These are phyloP conservation scores for Rhododendron griersonianum DNA, from an alignment of 148 eudicot genomes.

Conservation along the genomic window DNA sequence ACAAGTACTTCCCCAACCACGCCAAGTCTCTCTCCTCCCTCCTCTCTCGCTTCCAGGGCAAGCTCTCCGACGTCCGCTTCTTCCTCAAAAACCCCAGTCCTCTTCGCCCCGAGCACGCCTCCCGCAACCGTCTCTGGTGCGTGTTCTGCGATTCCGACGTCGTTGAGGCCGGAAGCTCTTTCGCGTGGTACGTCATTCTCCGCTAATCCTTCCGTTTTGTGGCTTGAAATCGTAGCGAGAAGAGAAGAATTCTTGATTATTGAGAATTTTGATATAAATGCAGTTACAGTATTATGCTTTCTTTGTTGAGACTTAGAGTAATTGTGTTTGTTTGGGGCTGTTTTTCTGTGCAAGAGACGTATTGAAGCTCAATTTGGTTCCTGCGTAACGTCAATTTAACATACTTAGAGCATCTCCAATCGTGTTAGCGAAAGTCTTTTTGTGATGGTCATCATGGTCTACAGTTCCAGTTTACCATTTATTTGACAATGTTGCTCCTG, in stretches of 20 bases:
- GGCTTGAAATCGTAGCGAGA: neutral
- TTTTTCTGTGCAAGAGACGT: neutral
- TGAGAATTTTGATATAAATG: neutral
- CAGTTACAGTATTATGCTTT: neutral
- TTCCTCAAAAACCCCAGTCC: conserved; percentile 53
- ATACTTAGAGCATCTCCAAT: neutral
- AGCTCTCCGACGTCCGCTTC: conserved; percentile 41
- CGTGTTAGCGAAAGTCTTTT: neutral
- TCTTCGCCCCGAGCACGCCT: conserved; percentile 26
- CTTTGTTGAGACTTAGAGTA: neutral
- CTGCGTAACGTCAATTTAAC: neutral
- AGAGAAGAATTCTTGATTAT: neutral
- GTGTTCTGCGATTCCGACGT: conserved; percentile 67
- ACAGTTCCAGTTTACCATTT: neutral
- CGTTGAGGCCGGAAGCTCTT: conserved; percentile 31
- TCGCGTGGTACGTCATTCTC: conserved; percentile 44
- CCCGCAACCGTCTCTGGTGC: conserved; percentile 60
- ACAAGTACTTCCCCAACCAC: conserved; percentile 75
- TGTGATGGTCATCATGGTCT: neutral
- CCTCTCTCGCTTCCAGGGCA: conserved; percentile 59
- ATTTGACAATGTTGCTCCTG: neutral
- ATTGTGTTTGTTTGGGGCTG: neutral
- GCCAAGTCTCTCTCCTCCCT: conserved; percentile 53
- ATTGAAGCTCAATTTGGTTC: neutral
- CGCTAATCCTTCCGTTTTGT: neutral